Base-by-base conservation (phyloP, 192 early-diverging fungal species). In the Backusella luteola region DNA sequence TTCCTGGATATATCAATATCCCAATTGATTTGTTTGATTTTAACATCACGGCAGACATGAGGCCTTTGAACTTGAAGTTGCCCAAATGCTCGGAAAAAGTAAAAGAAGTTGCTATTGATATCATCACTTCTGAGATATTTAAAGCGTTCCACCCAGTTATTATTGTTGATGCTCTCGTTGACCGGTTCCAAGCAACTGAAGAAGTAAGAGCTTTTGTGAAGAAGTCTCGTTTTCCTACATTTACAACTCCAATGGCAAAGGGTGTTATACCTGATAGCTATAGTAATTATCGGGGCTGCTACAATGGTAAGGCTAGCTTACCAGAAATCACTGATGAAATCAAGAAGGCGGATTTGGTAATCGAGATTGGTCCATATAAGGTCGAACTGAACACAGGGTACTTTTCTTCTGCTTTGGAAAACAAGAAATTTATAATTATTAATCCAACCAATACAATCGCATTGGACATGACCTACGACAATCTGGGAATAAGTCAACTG, bases 321-420 rank as follows among this genome's bases (percentile, higher is more conserved):
- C 70, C 44, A 34, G 63, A 67, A 69, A 44, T 85, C 67, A 42
- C 68, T 34, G 15, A 78, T 3, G 85, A 82, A 67, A 72, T 87
- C 12, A 34, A 75, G 35, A 17, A 69, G 0, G n/a, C 77, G 5
- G 85, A 87, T 73, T 56, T 86, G 23, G 76, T 87, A 26, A 21
- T 87, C 12, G 76, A 76, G 34, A 56, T 87, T 38, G 86, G 86
- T 0, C 38, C 82, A 0, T 67, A 82, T 23, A 83, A 86, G n/a
- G 70, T 79, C 8, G 86, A 87, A 73, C 79, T 78, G 63, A 87
- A 87, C 38, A 87, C 86, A 0, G 86, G 84, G 49, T 77, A 78
- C 6, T 86, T 86, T 73, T 83, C 85, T 12, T 74, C 77, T 53
- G 66, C 53, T 2, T 49, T 86, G n/a, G 59, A 76, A 4, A 34